Evolutionary conservation across 345 rosid species (phyloP).

Genomic region (Citrus mangshanensis): DNA sequence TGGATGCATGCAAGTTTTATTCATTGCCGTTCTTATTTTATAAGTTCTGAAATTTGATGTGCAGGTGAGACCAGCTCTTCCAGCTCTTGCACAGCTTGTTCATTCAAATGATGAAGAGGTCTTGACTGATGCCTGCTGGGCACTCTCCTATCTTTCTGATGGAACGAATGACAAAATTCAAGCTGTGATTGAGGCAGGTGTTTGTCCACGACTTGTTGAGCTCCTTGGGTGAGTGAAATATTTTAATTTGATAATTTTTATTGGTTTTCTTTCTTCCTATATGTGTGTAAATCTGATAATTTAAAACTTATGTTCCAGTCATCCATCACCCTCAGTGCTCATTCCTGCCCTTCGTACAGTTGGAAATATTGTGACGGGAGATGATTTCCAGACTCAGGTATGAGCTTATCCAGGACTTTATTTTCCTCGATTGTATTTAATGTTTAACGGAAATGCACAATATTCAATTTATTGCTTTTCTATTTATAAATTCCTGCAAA

Average conservation of each 20-base stretch:
- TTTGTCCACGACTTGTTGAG: conserved; percentile 79
- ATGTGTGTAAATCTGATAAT: neutral
- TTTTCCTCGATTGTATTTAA: neutral
- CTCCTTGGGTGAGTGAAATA: conserved; percentile 66
- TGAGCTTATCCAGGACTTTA: neutral
- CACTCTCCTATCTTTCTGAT: conserved; percentile 92
- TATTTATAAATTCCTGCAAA: neutral
- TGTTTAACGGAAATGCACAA: neutral
- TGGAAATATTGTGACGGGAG: conserved; percentile 94
- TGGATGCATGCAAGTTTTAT: neutral
- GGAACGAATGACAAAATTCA: conserved; percentile 98
- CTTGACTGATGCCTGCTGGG: conserved; percentile 97
- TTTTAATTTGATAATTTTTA: neutral
- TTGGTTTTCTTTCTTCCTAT: neutral
- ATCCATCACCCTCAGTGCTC: conserved; percentile 80
- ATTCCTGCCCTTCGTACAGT: conserved; percentile 90
- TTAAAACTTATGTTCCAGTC: conserved; percentile 34
- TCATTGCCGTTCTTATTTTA: neutral
- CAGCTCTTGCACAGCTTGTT: conserved; percentile 75
- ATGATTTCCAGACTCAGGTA: conserved; percentile 82
- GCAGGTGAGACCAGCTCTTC: conserved; percentile 89
- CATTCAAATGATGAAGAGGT: conserved; percentile 97
- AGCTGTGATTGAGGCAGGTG: conserved; percentile 86
- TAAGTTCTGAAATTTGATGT: conserved; percentile 8
- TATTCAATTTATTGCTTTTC: neutral